Evolutionary conservation across 495 filamentous ascomycete genomes (phyloP).

Genomic region (Ramalina peruviana): DNA sequence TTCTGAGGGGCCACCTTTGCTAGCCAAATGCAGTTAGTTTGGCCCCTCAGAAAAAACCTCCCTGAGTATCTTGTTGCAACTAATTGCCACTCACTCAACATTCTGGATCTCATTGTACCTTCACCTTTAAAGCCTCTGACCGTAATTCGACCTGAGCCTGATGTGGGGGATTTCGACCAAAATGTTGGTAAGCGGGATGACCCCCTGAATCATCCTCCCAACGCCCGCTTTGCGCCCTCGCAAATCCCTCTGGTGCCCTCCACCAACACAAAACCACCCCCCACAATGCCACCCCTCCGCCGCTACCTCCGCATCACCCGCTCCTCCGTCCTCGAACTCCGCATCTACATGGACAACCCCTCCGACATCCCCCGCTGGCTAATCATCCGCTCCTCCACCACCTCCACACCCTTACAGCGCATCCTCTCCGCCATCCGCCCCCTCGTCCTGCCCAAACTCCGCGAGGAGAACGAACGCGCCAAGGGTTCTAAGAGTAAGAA

Average conservation of each 20-base stretch:
- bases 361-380: constrained; percentile 70
- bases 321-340: constrained; percentile 83
- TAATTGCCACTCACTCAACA: not conserved
- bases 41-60: too few species aligned
- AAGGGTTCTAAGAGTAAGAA: constrained; percentile 24
- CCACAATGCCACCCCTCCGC: constrained; percentile 54
- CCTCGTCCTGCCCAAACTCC: constrained; percentile 73
- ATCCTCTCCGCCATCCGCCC: constrained; percentile 75
- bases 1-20: too few species aligned
- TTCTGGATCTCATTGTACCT: not conserved
- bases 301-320: constrained; percentile 68
- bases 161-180: not conserved
- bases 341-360: constrained; percentile 89
- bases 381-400: constrained; percentile 51
- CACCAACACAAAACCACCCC: not conserved
- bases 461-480: constrained; percentile 57
- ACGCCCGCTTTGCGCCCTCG: too few species aligned
- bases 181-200: not conserved
- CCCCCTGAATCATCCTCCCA: too few species aligned
- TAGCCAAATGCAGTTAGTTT: too few species aligned
- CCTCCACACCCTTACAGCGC: constrained; percentile 43
- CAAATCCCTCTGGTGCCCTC: too few species aligned
- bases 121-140: not conserved
- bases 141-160: not conserved
- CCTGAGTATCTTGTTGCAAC: not conserved